Percentiles rank a stretch among this genome's conserved stretches.
Evolutionary conservation across 306 rosid species (phyloP).

Genomic region (Corylus heterophylla): DNA sequence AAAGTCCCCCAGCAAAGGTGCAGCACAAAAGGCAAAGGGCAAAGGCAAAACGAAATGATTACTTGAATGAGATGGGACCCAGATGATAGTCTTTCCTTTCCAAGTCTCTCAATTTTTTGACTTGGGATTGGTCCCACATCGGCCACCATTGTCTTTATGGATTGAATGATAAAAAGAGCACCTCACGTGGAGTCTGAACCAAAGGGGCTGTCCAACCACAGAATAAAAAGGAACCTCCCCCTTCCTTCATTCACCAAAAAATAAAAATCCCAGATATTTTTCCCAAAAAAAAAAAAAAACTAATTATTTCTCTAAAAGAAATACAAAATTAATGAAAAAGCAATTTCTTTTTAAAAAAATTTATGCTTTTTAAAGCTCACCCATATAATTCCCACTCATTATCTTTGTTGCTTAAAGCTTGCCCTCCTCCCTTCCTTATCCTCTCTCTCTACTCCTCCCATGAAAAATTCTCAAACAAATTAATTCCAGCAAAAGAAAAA

Average conservation of each 20-base stretch:
- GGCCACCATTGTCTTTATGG: conserved; percentile 92
- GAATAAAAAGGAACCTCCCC: conserved; percentile 44
- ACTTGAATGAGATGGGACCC: conserved; percentile 78
- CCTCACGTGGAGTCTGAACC: conserved; percentile 99
- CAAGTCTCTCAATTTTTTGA: conserved; percentile 78
- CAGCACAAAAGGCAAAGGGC: conserved; percentile 67
- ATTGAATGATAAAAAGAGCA: conserved; percentile 96
- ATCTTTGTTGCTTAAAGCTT: conserved; percentile 81
- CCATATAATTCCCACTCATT: conserved; percentile 89
- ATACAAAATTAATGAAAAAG: conserved; percentile 7
- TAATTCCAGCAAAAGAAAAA: conserved; percentile 25
- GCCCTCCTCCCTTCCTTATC: conserved; percentile 23
- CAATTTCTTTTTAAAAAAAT: conserved; percentile 31
- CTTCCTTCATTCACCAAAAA: background rate
- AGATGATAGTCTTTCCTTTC: conserved; percentile 61
- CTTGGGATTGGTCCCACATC: conserved; percentile 85
- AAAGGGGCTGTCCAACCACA: conserved; percentile 90
- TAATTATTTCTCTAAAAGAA: background rate
- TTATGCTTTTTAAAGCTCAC: conserved; percentile 68
- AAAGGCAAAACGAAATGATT: conserved; percentile 74
- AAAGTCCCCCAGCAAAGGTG: conserved; percentile 58
- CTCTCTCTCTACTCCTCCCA: conserved; percentile 1
- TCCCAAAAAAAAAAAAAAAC: too few relatives aligned
- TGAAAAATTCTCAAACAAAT: conserved; percentile 34
- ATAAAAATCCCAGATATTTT: conserved; percentile 14